These are phyloP conservation scores for Cupressus sempervirens DNA, from an alignment of 75 land plant species.

Conservation along the genomic window DNA sequence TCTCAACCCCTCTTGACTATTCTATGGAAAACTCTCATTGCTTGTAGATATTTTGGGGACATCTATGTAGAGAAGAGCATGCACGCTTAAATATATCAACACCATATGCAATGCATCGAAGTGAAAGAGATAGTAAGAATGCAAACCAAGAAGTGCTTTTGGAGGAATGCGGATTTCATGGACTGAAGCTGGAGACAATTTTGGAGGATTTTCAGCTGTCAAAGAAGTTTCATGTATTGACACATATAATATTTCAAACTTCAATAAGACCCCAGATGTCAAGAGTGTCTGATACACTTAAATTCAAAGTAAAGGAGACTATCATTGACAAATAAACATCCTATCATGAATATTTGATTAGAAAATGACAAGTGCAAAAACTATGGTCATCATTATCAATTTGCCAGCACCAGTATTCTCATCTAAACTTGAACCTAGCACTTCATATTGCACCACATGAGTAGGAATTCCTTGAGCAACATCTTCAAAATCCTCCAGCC, in stretches of 20 bases:
- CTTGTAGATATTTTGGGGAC: constrained; percentile 9
- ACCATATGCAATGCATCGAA: constrained; percentile 83
- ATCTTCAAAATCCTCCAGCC: too few relatives aligned
- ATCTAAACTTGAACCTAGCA: too few relatives aligned
- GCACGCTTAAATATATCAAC: constrained; percentile 65
- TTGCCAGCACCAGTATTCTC: too few relatives aligned
- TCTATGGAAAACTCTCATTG: background rate
- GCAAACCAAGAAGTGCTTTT: constrained; percentile 71
- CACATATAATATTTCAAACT: constrained; percentile 76
- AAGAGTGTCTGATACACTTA: constrained; percentile 49
- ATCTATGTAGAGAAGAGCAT: constrained; percentile 45
- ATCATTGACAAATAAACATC: too few relatives aligned
- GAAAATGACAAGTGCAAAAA: too few relatives aligned
- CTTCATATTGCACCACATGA: too few relatives aligned
- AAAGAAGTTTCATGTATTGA: constrained; percentile 31
- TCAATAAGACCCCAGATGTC: constrained; percentile 53
- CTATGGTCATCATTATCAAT: too few relatives aligned
- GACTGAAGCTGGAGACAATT: constrained; percentile 45
- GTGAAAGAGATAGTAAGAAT: constrained; percentile 78
- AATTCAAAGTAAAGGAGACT: too few relatives aligned
- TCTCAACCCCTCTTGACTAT: background rate
- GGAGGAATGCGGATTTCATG: constrained; percentile 83
- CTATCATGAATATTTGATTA: too few relatives aligned
- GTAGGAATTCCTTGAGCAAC: too few relatives aligned
- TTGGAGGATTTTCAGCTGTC: constrained; percentile 29